Base-by-base conservation (phyloP, 108 stramenopile genomes). In the Licmophora abbreviata region DNA sequence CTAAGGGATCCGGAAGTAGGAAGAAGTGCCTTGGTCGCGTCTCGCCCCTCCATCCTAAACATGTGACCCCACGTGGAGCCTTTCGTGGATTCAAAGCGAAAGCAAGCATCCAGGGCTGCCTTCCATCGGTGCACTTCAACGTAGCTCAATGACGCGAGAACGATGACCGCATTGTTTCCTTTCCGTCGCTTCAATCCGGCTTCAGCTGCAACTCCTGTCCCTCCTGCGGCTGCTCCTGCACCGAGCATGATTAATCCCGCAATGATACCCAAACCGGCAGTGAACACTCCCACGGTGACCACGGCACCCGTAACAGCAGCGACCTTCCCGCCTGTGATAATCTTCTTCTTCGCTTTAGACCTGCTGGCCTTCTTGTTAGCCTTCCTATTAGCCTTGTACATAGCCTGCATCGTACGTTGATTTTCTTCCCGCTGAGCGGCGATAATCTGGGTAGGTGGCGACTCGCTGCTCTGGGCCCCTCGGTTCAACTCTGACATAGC, bases 181-280 rank as follows among this genome's bases (percentile, higher is more conserved):
- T 67, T 74, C 46, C 53, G 70, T 27, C 73, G 49, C 25, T 61
- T 66, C 1, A 73, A 48, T 23, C 69, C 73, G 26, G 54, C 50
- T 30, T 63, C 83, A 1, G 78, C 80, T 0, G 73, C 73, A 29
- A 79, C 83, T n/a, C 82, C 87, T 22, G 74, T 73, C 1, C 82
- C 92, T 4, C 83, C 92, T 7, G 79, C 83, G 8, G 83, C 85
- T 21, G 85, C 83, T 26, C 79, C 74, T 12, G 80, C 66, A 0
- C 84, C 82, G 5, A 92, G 44, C 51, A 85, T 65, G 5, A 81
- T 64, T 41, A 90, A 54, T n/a, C 85, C 92, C n/a, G 84, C 78
- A 5, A 63, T 71, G 9, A 90, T 44, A 12, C 86, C 83, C 14
- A 81, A 64, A 9, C 92, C 92, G 11, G 85, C 81, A 11, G 92